A percentile compares a stretch with the other conserved stretches of the same genome.
Evolutionary conservation across 768 basidiomycete genomes (phyloP).

Genomic region (Melanogaster broomeanus): DNA sequence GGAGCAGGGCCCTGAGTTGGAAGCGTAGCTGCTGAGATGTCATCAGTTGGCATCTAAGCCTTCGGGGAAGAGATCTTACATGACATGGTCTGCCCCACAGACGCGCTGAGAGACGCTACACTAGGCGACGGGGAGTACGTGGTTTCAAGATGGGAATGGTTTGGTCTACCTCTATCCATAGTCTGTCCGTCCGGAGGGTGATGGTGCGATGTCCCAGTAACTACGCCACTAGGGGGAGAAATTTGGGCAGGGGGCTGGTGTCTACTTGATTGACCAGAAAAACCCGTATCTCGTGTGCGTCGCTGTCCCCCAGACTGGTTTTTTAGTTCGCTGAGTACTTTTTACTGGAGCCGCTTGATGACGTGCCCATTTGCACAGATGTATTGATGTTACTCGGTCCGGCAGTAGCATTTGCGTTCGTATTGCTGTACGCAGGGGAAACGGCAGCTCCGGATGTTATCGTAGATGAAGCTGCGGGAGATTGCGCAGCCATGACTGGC

Average conservation of each 20-base stretch:
- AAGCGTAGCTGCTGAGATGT: constrained; percentile 10
- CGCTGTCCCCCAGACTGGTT: constrained; percentile 11
- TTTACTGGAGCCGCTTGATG: neutral
- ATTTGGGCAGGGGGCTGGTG: constrained; percentile 11
- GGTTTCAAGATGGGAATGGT: neutral
- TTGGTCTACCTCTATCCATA: constrained; percentile 1
- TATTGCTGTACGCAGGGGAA: neutral
- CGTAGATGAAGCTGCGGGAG: neutral
- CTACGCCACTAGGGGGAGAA: neutral
- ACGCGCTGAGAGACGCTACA: constrained; percentile 3
- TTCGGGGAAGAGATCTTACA: constrained; percentile 27
- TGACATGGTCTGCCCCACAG: constrained; percentile 32
- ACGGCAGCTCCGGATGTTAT: constrained; percentile 4
- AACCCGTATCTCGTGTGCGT: neutral
- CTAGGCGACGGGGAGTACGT: neutral
- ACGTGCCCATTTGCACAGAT: neutral
- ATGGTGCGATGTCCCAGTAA: constrained; percentile 8
- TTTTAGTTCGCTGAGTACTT: constrained; percentile 13
- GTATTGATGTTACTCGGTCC: constrained; percentile 1
- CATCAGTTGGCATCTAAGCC: constrained; percentile 5
- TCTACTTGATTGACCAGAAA: constrained; percentile 1
- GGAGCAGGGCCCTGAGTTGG: constrained; percentile 13
- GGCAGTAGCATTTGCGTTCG: constrained; percentile 4
- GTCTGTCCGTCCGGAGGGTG: constrained; percentile 2
- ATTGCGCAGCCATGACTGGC: neutral